Conservation (phyloP, 2,329 filamentous ascomycete species). For the Colletotrichum sp. region DNA sequence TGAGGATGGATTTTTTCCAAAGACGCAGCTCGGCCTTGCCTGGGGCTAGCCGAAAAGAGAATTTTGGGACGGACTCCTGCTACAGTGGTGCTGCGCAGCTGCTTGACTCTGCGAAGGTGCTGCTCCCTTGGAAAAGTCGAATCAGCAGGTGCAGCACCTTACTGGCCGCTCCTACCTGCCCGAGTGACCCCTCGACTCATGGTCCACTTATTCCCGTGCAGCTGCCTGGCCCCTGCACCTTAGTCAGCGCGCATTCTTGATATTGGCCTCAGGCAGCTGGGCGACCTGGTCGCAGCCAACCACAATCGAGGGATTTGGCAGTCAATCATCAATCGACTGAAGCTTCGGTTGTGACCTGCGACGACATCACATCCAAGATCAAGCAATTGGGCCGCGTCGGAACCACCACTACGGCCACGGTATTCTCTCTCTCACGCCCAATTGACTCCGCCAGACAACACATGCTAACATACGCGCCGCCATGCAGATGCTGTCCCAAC, state of each 20-base stretch:
- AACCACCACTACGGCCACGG: slow-evolving; percentile 38
- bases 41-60: slow-evolving; percentile 19
- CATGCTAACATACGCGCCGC: not conserved
- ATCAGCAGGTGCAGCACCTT: not conserved
- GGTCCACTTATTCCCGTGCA: not conserved
- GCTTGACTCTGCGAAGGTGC: not conserved
- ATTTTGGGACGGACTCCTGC: not conserved
- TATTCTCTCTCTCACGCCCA: slow-evolving; percentile 17
- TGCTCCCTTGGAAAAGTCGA: not conserved
- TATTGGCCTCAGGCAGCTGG: slow-evolving; percentile 38
- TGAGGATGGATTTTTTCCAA: slow-evolving; percentile 26
- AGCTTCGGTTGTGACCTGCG: slow-evolving; percentile 25
- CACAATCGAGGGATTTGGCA: slow-evolving; percentile 23
- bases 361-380: slow-evolving; percentile 25
- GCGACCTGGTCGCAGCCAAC: not conserved
- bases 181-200: not conserved
- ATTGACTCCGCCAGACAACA: not conserved
- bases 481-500: slow-evolving; percentile 65
- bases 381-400: slow-evolving; percentile 34
- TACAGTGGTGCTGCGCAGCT: not conserved
- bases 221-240: not conserved
- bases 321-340: slow-evolving; percentile 24
- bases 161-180: not conserved
- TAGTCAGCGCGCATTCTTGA: not conserved
- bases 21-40: slow-evolving; percentile 19